These are phyloP conservation scores for Dovyalis caffra DNA, from an alignment of 345 rosid species.

Conservation along the genomic window DNA sequence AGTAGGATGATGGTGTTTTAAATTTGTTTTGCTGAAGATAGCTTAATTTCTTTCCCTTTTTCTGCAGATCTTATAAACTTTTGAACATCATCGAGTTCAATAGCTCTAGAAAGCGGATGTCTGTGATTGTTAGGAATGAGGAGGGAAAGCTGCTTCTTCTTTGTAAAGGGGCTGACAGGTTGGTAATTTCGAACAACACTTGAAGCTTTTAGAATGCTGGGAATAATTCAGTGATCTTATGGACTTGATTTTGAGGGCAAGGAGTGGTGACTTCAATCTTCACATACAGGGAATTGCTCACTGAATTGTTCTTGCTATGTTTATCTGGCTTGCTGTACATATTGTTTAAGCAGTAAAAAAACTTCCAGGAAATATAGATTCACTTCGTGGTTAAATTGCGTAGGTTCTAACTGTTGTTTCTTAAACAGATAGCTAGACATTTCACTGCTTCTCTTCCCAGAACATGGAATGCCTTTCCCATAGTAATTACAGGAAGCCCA, in stretches of 20 bases:
- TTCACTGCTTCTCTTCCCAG: background rate
- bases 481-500: conserved; percentile 8
- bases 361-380: background rate
- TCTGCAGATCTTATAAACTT: conserved; percentile 68
- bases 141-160: conserved; percentile 76
- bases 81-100: conserved; percentile 77
- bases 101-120: conserved; percentile 82
- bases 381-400: background rate
- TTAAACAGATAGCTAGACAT: background rate
- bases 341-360: no score
- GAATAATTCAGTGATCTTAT: background rate
- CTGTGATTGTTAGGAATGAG: conserved; percentile 70
- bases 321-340: background rate
- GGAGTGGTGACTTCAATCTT: background rate
- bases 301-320: background rate
- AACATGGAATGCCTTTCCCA: background rate
- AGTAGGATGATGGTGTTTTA: background rate
- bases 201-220: background rate
- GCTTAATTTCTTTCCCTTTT: background rate
- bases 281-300: background rate
- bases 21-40: background rate
- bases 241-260: background rate
- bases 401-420: background rate
- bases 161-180: conserved; percentile 98
- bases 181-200: conserved; percentile 21